These are phyloP conservation scores for Fusarium concolor DNA, from an alignment of 2,329 filamentous ascomycete species.

Conservation along the genomic window DNA sequence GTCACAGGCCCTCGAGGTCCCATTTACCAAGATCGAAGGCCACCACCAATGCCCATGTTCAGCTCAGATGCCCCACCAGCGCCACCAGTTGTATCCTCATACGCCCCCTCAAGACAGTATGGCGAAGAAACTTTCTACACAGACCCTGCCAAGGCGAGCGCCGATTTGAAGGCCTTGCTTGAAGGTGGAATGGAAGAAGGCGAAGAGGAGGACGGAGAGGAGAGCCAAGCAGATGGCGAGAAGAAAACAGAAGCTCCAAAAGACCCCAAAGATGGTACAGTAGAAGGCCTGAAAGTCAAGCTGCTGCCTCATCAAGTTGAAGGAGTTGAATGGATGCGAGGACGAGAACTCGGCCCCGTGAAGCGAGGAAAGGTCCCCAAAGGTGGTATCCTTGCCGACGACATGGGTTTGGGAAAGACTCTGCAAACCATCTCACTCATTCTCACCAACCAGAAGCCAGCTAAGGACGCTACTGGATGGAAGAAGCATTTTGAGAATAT, in stretches of 20 bases:
- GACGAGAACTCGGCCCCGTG: conserved; percentile 86
- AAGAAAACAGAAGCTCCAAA: conserved; percentile 44
- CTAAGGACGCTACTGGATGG: conserved; percentile 66
- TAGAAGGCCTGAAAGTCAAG: conserved; percentile 88
- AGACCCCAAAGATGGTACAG: conserved; percentile 58
- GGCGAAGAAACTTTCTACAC: conserved; percentile 71
- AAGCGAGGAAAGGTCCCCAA: conserved; percentile 87
- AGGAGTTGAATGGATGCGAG: conserved; percentile 94
- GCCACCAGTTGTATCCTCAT: conserved; percentile 20
- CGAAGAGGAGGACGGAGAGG: conserved; percentile 59
- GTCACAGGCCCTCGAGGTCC: conserved; percentile 61
- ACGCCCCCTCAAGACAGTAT: conserved; percentile 31
- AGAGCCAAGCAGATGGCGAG: conserved; percentile 35
- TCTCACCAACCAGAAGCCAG: conserved; percentile 80
- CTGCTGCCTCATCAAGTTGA: conserved; percentile 94
- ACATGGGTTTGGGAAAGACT: conserved; percentile 98
- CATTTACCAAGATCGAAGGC: conserved; percentile 60
- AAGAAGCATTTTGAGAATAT: conserved; percentile 76
- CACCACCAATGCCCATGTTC: conserved; percentile 61
- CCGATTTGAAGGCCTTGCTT: conserved; percentile 83
- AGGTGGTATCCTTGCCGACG: conserved; percentile 94
- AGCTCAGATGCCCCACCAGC: conserved; percentile 52
- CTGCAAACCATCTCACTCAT: conserved; percentile 92
- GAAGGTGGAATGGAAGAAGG: conserved; percentile 83
- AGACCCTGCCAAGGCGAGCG: conserved; percentile 76